phyloP scores from a whole-genome alignment of 257 asterid genomes.

The Marsdenia floribunda region DNA sequence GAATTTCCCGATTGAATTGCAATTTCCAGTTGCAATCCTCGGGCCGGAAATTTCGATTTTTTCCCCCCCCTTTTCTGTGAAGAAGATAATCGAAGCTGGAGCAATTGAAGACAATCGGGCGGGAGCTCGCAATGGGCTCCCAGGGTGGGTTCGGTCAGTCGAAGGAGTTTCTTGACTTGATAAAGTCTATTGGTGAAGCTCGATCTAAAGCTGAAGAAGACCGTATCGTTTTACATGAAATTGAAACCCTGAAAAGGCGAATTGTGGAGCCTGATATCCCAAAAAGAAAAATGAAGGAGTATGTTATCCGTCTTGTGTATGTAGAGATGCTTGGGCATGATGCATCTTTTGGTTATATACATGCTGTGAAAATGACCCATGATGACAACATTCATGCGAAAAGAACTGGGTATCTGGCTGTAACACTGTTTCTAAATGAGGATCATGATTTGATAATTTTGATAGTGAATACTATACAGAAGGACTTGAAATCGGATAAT shows the following conservation, averaged over 20 bases:
- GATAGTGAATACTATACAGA: slow-evolving; percentile 95
- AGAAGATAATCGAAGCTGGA: slow-evolving; percentile 47
- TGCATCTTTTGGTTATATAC: slow-evolving; percentile 91
- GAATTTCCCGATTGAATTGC: slow-evolving; percentile 7
- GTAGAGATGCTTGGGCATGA: slow-evolving; percentile 98
- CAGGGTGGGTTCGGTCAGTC: slow-evolving; percentile 91
- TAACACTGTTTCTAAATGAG: slow-evolving; percentile 79
- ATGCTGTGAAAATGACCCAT: slow-evolving; percentile 98
- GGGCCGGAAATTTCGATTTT: slow-evolving; percentile 13
- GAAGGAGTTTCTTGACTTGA: slow-evolving; percentile 86
- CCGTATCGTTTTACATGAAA: slow-evolving; percentile 81
- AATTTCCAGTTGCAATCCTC: not conserved
- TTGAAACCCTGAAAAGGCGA: slow-evolving; percentile 73
- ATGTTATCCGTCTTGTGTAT: slow-evolving; percentile 67
- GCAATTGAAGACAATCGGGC: slow-evolving; percentile 84
- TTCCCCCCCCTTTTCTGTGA: not conserved
- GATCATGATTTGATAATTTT: slow-evolving; percentile 91
- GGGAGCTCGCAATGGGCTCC: slow-evolving; percentile 99
- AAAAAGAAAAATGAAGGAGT: slow-evolving; percentile 87
- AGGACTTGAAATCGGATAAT: slow-evolving; percentile 92
- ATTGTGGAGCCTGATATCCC: slow-evolving; percentile 70
- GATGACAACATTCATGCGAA: slow-evolving; percentile 71
- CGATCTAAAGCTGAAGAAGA: slow-evolving; percentile 99
- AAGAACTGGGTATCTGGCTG: slow-evolving; percentile 88
- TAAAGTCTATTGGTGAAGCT: slow-evolving; percentile 90